Conservation (phyloP, 1,284 basidiomycete genomes). For the Trametes sp. region DNA sequence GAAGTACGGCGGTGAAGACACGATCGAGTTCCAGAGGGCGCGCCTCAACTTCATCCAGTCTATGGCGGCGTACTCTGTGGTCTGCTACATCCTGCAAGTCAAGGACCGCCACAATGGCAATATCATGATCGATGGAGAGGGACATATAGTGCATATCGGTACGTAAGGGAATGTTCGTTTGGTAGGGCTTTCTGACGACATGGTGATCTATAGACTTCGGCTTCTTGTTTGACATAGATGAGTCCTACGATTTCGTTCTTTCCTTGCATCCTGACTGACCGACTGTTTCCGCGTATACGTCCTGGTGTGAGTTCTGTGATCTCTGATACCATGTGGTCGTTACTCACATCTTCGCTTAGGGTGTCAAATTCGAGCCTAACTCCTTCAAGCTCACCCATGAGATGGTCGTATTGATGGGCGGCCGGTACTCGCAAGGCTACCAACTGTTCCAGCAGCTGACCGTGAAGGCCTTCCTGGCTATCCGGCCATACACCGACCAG, state of each 20-base stretch:
- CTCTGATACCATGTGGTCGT: slow-evolving; percentile 6
- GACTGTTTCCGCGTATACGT: slow-evolving; percentile 47
- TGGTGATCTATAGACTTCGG: slow-evolving; percentile 94
- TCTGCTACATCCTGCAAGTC: slow-evolving; percentile 97
- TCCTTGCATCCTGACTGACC: slow-evolving; percentile 23
- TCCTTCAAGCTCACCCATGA: slow-evolving; percentile 99
- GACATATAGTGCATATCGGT: slow-evolving; percentile 96
- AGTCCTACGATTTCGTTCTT: slow-evolving; percentile 49
- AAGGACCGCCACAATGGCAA: slow-evolving; percentile 99
- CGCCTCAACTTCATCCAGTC: slow-evolving; percentile 97
- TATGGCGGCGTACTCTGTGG: slow-evolving; percentile 99
- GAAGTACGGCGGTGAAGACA: slow-evolving; percentile 92
- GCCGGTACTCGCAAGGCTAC: slow-evolving; percentile 92
- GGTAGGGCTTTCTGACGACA: no score
- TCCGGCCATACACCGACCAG: slow-evolving; percentile 90
- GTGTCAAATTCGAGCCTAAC: slow-evolving; percentile 96
- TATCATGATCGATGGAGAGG: slow-evolving; percentile 98
- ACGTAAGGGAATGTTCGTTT: no score
- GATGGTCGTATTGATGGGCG: slow-evolving; percentile 98
- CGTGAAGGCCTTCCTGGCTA: slow-evolving; percentile 95
- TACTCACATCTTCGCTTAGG: slow-evolving; percentile 51
- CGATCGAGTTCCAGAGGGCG: slow-evolving; percentile 91
- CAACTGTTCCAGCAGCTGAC: slow-evolving; percentile 93
- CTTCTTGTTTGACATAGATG: slow-evolving; percentile 98
- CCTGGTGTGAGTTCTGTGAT: slow-evolving; percentile 41